These are phyloP conservation scores for Leishmania tropica DNA, from an alignment of 208 protist genomes.

Conservation along the genomic window DNA sequence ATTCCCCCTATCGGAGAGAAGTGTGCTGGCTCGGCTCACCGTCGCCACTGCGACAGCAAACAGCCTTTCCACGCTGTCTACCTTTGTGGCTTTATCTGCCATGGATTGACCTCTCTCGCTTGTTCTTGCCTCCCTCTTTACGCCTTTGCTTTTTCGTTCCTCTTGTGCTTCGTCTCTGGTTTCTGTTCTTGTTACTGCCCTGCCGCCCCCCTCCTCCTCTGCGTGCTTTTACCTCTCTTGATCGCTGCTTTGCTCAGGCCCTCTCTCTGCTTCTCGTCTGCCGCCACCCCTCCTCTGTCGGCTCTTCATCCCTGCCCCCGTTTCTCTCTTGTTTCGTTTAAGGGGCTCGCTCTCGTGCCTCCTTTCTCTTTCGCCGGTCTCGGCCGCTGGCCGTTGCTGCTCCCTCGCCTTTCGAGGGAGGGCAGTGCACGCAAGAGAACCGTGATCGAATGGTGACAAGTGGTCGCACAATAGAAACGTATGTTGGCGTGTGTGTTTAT, in stretches of 20 bases:
- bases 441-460: background rate
- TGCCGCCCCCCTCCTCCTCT: background rate
- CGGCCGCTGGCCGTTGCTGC: background rate
- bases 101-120: background rate
- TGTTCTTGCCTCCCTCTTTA: background rate
- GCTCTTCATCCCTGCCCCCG: background rate
- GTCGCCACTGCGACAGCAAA: background rate
- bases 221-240: background rate
- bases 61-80: background rate
- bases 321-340: background rate
- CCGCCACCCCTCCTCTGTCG: background rate
- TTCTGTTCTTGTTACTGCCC: background rate
- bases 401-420: background rate
- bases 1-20: background rate
- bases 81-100: constrained; percentile 1
- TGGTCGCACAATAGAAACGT: background rate
- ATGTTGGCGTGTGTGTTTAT: background rate
- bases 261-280: background rate
- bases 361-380: background rate
- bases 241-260: background rate
- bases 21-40: background rate
- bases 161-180: background rate
- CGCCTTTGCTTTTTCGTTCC: background rate
- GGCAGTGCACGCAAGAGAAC: background rate
- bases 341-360: background rate